Evolutionary conservation across 2,329 filamentous ascomycete genomes (phyloP), one percentile per base, ranked within the genome.

Genomic region (Fusarium mangiferae): DNA sequence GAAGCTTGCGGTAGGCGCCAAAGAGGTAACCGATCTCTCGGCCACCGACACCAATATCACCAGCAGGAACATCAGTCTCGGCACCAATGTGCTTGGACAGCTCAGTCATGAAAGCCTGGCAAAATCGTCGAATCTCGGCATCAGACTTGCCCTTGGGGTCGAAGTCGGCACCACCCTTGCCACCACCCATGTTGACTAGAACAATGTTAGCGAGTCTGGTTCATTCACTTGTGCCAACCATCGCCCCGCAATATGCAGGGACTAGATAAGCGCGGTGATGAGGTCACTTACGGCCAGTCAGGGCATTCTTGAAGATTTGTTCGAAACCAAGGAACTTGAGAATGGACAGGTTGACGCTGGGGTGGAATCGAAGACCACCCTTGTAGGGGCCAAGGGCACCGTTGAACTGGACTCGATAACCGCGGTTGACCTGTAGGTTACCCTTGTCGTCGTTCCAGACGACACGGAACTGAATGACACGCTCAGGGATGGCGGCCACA

Each of bases 291-390:
- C 93, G 86, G 81, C 96, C 96, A 72, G 96, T 98, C 78, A 98
- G 88, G 77, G 96, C 96, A 94, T 98, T 98, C 91, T 98, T 98
- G 90, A 98, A 98, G 87, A 96, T 97, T 88, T 98, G 96, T 91
- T 99, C 96, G 81, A 98, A 98, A 76, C 96, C 96, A 82, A 99
- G 90, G 87, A 98, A 98, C 89, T 99, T 99, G 80, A 99, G 90
- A 81, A 92, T 90, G 72, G 89, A 91, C 81, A 92, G 83, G 85
- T 93, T 96, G 84, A 96, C 94, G 17, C 92, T 91, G 72, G 96
- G 96, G 85, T 99, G 96, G 85, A 99, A 94, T 78, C 96, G 90
- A 78, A 98, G 91, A 83, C 96, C 96, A 77, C 96, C 96, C 90
- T 98, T 98, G 92, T 98, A 98, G 60, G 96, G 96, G 66, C 96